Evolutionary conservation across 2,329 filamentous ascomycete species (phyloP), one percentile per base, ranked within the genome.

Genomic region (Verticillium isaacii): DNA sequence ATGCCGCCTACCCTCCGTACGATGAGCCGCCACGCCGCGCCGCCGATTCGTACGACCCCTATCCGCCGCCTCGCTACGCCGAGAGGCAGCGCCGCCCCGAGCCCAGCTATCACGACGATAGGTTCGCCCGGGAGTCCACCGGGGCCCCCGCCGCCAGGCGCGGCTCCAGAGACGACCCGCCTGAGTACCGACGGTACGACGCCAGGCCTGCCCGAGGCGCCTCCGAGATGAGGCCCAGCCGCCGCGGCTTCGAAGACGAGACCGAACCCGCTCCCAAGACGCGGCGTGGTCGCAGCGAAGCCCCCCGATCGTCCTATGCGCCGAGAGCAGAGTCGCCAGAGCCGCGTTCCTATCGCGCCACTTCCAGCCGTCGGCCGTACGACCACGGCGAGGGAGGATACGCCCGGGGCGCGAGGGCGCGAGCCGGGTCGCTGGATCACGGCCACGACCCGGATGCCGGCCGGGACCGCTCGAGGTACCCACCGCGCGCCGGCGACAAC

Each of bases 401-500:
- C 45, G 9, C 8, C 9, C 23, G 45, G 45, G 23, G 23, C 19
- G 11, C 45, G 5, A 52, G 45, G 19, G 45, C 45, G 3, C n/a
- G 45, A 52, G 19, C 45, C 4, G 45, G 45, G 45, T 52, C 45
- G 9, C 62, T 61, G 11, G 59, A 62, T n/a, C 61, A 58, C 12
- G 60, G 61, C 25, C 59, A 65, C 25, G 55, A 23, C 32, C 29
- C 25, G 8, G 55, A 32, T 4, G 19, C 45, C 45, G 19, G 45
- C 45, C 45, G 45, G 5, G 45, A 52, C n/a, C 45, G 45, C 19
- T 25, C 36, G 15, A 25, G 32, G 23, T 60, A 60, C 55, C 64
- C 64, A 15, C 64, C 64, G 8, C 57, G 59, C n/a, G 64, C 60
- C 37, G 60, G 60, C 23, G 64, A 65, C n/a, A 64, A 65, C n/a